A percentile compares a stretch with the other conserved stretches of the same genome.
These are phyloP conservation scores for Solanum tacnaense DNA, from an alignment of 257 asterid genomes.

Conservation along the genomic window DNA sequence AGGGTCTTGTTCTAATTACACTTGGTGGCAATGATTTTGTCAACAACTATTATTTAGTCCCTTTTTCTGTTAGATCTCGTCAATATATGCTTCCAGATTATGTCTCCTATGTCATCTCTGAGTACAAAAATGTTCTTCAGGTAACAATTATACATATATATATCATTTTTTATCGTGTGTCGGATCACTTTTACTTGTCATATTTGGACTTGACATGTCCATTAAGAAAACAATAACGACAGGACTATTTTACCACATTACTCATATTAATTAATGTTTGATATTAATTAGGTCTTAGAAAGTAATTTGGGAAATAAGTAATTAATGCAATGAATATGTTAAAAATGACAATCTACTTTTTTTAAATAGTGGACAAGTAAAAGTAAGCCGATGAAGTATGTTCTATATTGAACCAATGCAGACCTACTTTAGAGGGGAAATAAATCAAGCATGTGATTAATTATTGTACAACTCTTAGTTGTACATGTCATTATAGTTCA, in stretches of 20 bases:
- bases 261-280: no score
- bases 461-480: background rate
- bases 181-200: no score
- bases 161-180: no score
- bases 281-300: no score
- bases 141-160: constrained; percentile 10
- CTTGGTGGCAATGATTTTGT: constrained; percentile 95
- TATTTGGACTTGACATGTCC: no score
- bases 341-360: no score
- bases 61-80: constrained; percentile 48
- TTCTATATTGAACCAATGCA: background rate
- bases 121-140: constrained; percentile 53
- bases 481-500: background rate
- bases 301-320: no score
- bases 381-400: no score
- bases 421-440: background rate
- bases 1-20: constrained; percentile 48
- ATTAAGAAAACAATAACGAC: no score
- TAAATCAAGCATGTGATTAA: background rate
- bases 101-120: constrained; percentile 42
- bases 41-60: constrained; percentile 70
- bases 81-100: constrained; percentile 45
- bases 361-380: no score
- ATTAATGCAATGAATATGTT: no score
- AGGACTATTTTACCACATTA: no score